Conservation (phyloP, 495 filamentous ascomycete genomes). For the Xylaria cubensis region DNA sequence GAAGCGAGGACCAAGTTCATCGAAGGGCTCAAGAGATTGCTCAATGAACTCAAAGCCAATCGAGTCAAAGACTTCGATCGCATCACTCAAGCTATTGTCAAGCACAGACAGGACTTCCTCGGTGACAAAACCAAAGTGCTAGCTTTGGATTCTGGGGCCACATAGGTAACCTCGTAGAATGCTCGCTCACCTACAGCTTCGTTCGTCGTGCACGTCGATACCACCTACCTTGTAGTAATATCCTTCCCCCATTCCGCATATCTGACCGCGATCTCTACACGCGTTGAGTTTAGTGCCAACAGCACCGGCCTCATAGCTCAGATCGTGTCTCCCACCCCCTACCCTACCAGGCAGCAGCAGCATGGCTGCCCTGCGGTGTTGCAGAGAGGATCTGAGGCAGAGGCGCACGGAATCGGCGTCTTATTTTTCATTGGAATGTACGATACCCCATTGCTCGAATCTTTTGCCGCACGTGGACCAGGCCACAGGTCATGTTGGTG, state of each 20-base stretch:
- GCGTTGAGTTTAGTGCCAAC: background rate
- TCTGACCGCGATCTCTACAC: slow-evolving; percentile 9
- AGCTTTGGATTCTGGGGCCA: slow-evolving; percentile 42
- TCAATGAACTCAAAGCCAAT: slow-evolving; percentile 74
- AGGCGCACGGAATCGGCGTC: slow-evolving; percentile 15
- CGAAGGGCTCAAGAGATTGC: slow-evolving; percentile 74
- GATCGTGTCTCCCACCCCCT: slow-evolving; percentile 19
- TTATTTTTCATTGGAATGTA: slow-evolving; percentile 24
- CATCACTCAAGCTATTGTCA: slow-evolving; percentile 81
- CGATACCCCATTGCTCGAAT: slow-evolving; percentile 23
- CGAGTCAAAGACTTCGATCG: slow-evolving; percentile 80
- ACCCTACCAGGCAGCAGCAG: slow-evolving; percentile 6
- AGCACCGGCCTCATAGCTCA: slow-evolving; percentile 15
- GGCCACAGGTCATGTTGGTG: background rate
- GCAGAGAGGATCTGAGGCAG: slow-evolving; percentile 11
- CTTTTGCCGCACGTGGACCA: slow-evolving; percentile 5
- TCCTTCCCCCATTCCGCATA: background rate
- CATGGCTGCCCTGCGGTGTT: slow-evolving; percentile 20
- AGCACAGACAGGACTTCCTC: slow-evolving; percentile 70
- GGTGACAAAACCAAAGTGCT: slow-evolving; percentile 60
- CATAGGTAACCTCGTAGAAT: slow-evolving; percentile 43
- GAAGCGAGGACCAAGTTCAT: slow-evolving; percentile 76
- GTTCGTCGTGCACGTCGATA: slow-evolving; percentile 20
- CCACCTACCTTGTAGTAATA: slow-evolving; percentile 33
- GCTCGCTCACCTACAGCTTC: slow-evolving; percentile 37